phyloP scores from a whole-genome alignment of 345 rosid genomes.

The Hibiscus mutabilis region DNA sequence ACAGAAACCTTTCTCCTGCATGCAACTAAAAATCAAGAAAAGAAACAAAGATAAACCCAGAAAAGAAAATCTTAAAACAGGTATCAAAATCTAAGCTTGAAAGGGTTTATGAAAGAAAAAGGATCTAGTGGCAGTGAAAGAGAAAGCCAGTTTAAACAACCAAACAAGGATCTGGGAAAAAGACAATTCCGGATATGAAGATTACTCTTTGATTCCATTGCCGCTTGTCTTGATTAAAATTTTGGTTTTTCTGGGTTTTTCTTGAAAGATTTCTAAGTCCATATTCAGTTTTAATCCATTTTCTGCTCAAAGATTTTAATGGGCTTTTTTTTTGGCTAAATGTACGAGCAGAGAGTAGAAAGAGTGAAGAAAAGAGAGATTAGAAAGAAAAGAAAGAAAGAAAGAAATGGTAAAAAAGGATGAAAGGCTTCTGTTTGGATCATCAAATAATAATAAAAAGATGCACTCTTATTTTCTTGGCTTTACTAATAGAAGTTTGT shows the following conservation, averaged over 20 bases:
- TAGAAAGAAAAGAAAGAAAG: too few species aligned
- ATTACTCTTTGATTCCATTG: background rate
- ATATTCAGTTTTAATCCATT: background rate
- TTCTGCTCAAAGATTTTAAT: background rate
- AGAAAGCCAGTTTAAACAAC: background rate
- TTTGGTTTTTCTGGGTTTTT: background rate
- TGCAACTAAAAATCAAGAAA: conserved; percentile 18
- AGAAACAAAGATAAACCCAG: background rate
- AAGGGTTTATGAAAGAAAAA: background rate
- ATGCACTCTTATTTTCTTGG: too few species aligned
- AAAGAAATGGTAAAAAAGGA: too few species aligned
- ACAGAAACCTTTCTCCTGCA: conserved; percentile 8
- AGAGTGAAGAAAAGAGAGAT: background rate
- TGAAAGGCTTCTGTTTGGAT: too few species aligned
- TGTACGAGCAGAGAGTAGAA: background rate
- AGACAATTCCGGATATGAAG: background rate
- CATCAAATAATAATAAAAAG: too few species aligned
- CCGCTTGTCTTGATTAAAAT: background rate
- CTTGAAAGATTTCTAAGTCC: background rate
- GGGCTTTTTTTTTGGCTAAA: background rate
- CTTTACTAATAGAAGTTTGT: too few species aligned
- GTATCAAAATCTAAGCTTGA: too few species aligned
- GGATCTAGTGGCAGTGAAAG: background rate
- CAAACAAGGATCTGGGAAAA: background rate
- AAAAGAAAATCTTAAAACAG: background rate